Conservation (phyloP, 768 basidiomycete species). For the Xerocomellus dryophilus region DNA sequence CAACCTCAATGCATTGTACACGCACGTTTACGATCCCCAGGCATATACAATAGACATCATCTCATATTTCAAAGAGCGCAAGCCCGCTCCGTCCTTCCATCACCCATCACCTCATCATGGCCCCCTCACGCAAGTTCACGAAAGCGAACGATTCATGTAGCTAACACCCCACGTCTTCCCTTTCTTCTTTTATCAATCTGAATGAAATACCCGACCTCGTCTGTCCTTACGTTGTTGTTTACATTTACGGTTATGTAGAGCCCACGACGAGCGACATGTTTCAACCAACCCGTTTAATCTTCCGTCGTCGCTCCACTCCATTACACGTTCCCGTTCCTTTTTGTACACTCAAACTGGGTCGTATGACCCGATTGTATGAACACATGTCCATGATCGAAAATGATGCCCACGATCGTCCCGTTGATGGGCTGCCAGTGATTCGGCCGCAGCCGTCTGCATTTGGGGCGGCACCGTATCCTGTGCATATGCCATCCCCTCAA, state of each 20-base stretch:
- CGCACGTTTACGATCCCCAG: constrained; percentile 22
- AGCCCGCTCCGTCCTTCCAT: constrained; percentile 3
- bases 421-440: neutral
- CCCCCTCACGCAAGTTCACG: constrained; percentile 18
- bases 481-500: neutral
- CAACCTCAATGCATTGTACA: constrained; percentile 29
- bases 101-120: constrained; percentile 8
- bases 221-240: constrained; percentile 16
- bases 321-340: neutral
- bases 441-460: neutral
- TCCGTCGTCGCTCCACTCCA: constrained; percentile 1
- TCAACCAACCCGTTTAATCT: neutral
- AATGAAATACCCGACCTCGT: constrained; percentile 19
- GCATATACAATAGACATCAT: constrained; percentile 27
- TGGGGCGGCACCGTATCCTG: neutral
- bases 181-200: neutral
- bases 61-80: constrained; percentile 6
- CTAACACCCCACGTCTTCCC: neutral
- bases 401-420: constrained; percentile 2
- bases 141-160: constrained; percentile 15
- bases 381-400: neutral
- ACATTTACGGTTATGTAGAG: constrained; percentile 2
- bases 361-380: neutral
- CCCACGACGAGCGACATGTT: neutral
- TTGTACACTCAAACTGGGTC: neutral